Evolutionary conservation across 2,329 filamentous ascomycete genomes (phyloP), one percentile per base, ranked within the genome.

Genomic region (Penicillium griseofulvum): DNA sequence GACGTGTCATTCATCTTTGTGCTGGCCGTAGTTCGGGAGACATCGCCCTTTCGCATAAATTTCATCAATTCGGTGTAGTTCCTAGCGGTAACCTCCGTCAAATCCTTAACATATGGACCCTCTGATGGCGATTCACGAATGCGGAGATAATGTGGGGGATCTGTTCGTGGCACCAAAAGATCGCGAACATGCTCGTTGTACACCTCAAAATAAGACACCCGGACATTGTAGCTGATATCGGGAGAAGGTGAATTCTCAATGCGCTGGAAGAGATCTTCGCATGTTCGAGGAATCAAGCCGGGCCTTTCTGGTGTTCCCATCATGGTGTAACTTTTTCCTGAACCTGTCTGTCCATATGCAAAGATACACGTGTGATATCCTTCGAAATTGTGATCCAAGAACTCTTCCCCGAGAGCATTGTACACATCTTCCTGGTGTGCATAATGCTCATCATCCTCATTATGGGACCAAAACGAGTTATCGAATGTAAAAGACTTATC

Each of bases 1-100:
- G 91, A 96, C 3, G 93, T 97, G 74, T 99, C 94, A 75, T 99
- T 99, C 94, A 99, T 99, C 78, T 97, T 97, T 56, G 94, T 99
- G 70, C 90, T 91, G 14, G 94, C 94, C 19, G 85, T 88, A 0
- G 94, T 97, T 45, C 94, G 87, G 55, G 89, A 96, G 61, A 83
- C 79, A 73, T 99, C 94, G 54, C 94, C 94, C 67, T 87, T 84
- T 66, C 88, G 90, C 91, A 99, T 97, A 75, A 90, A 87, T 37
- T 89, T 87, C 74, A 96, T 81, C 60, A 99, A 91, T 72, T 99
- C 94, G 48, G 83, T 79, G 67, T 94, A 90, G 74, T 85, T 92
- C 70, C 90, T 88, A 39, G 96, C 94, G 0, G 92, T 91, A 3
- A 94, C 89, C 71, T 99, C 94, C 8, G 91, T 97, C 65, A 99